A percentile compares a stretch with the other conserved stretches of the same genome.
These are phyloP conservation scores for Rhodomyrtus tomentosa DNA, from an alignment of 345 rosid species.

Conservation along the genomic window DNA sequence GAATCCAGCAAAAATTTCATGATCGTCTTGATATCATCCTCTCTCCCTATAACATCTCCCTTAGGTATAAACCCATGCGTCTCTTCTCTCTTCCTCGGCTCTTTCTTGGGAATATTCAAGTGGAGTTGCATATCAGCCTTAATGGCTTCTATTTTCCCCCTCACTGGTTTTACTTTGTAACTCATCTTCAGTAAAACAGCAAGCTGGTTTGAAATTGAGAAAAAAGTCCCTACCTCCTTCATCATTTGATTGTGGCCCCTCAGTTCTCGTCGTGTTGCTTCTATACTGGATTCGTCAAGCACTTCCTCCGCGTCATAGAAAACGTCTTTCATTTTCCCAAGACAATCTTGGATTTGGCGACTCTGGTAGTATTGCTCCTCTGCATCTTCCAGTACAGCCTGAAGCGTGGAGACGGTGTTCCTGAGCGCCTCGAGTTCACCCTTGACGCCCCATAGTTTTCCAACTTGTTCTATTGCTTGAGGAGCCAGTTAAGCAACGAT, in stretches of 20 bases:
- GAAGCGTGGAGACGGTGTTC: background rate
- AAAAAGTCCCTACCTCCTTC: background rate
- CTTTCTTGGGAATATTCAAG: background rate
- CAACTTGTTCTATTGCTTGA: too few relatives aligned
- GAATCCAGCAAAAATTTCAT: background rate
- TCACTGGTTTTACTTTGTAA: background rate
- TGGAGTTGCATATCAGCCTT: background rate
- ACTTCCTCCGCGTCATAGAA: constrained; percentile 25
- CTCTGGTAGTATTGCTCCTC: background rate
- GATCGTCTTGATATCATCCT: background rate
- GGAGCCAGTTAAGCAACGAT: background rate
- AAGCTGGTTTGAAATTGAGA: background rate
- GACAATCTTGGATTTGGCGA: constrained; percentile 8
- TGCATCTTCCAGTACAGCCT: constrained; percentile 10
- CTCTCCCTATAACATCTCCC: background rate
- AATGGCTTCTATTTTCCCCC: background rate
- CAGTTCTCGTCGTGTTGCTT: background rate
- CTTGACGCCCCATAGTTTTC: too few relatives aligned
- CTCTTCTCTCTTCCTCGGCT: background rate
- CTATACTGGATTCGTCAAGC: constrained; percentile 14
- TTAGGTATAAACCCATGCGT: background rate
- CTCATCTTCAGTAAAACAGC: background rate
- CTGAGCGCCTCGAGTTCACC: too few relatives aligned
- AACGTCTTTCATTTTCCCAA: constrained; percentile 15
- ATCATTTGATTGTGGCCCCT: background rate